These are phyloP conservation scores for Sextonia rubra DNA, from an alignment of 164 flowering plant genomes.

Conservation along the genomic window DNA sequence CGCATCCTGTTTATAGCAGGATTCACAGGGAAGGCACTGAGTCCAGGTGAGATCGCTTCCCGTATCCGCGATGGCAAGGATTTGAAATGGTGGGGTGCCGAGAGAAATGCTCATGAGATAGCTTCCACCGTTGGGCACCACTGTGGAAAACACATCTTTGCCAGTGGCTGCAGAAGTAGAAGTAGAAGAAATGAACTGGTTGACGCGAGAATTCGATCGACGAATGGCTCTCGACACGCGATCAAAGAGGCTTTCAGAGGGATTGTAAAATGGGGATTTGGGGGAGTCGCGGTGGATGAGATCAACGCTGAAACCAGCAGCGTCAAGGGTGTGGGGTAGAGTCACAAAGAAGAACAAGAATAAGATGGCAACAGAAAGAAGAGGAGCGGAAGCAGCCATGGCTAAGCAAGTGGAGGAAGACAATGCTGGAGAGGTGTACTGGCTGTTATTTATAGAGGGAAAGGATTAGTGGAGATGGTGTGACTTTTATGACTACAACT, in stretches of 20 bases:
- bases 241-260: constrained; percentile 9
- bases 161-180: neutral
- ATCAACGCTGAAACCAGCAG: constrained; percentile 27
- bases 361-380: neutral
- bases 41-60: constrained; percentile 41
- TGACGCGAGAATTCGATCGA: constrained; percentile 23
- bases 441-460: neutral
- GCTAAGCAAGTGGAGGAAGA: neutral
- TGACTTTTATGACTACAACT: neutral
- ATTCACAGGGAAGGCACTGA: constrained; percentile 33
- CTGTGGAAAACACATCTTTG: neutral
- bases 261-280: constrained; percentile 31
- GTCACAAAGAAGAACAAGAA: neutral
- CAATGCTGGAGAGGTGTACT: neutral
- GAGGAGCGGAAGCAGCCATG: neutral
- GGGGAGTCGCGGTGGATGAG: constrained; percentile 40
- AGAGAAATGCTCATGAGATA: constrained; percentile 24
- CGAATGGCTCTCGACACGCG: constrained; percentile 14
- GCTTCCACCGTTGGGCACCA: constrained; percentile 7
- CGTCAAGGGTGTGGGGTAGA: neutral
- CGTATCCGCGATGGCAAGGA: constrained; percentile 23
- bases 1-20: constrained; percentile 20
- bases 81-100: constrained; percentile 19
- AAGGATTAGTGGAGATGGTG: neutral
- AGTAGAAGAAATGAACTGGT: neutral